Evolutionary conservation across 176 grass and related monocot species (phyloP), one percentile per base, ranked within the genome.

Genomic region (Carex parvula): DNA sequence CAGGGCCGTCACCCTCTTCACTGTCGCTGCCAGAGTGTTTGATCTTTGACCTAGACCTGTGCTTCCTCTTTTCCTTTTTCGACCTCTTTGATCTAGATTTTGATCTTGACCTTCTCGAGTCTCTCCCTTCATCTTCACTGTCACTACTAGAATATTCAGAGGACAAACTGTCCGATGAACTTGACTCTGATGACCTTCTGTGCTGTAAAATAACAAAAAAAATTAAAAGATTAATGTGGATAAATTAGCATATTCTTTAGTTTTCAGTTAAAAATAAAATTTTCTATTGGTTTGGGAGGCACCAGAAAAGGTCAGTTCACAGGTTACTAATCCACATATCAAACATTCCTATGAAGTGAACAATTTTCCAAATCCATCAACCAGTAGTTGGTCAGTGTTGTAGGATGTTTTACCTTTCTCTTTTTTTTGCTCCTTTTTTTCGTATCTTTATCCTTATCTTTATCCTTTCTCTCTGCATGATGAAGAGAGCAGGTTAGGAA

Each of bases 381-480:
- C 59, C 26, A 68, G 5, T 75, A 64, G 21, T 82, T 32, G 70
- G 70, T 55, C 55, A 32, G 44, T 6, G n/a, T 75, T 13, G 3
- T 21, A 46, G 12, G 13, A 69, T 5, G 53, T 30, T 16, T 17
- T 60, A 29, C 66, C 73, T 66, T 83, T 93, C 90, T 99, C 87
- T 87, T 96, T 84, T 84, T 91, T 62, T 94, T 99, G 87, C 24
- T 93, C 35, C 83, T 85, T 87, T 89, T 96, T 87, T 94, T 99
- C 70, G 70, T 70, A 72, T 99, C 97, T 81, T 91, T 99, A 64
- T 92, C 91, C 79, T 96, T 75, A 67, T 99, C 97, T 81, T 91
- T 99, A 65, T 92, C 91, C 79, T 96, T 99, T 76, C 87, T 94
- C 21, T 96, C 97, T 99, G 85, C 78, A 96, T 84, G 52, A 35